Conservation (phyloP, 108 stramenopile genomes). For the Discostella pseudostelligera region DNA sequence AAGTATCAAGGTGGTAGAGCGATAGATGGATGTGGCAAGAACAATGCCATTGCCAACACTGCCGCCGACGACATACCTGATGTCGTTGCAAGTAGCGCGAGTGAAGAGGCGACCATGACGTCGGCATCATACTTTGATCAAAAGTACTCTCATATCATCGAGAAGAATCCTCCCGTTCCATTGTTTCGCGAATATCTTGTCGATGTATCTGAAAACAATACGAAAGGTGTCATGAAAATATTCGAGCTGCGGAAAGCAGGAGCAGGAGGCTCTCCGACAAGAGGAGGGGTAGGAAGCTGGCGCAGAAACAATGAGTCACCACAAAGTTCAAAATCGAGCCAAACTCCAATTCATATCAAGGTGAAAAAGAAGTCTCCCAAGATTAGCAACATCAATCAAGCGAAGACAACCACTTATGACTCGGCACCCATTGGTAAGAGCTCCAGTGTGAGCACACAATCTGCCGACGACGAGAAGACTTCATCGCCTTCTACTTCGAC, state of each 20-base stretch:
- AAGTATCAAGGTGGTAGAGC: neutral
- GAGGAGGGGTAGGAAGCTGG: neutral
- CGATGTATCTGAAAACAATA: slow-evolving; percentile 7
- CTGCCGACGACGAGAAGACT: neutral
- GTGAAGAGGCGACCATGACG: slow-evolving; percentile 18
- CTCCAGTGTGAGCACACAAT: slow-evolving; percentile 1
- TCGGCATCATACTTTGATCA: slow-evolving; percentile 23
- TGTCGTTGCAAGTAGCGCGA: slow-evolving; percentile 1
- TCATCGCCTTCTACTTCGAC: neutral
- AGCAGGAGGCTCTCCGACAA: neutral
- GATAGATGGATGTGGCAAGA: too few species aligned
- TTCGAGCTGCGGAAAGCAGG: neutral
- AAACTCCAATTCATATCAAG: neutral
- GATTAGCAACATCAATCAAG: neutral
- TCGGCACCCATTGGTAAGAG: slow-evolving; percentile 2
- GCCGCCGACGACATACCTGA: neutral
- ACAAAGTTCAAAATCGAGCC: neutral
- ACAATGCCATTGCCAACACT: too few species aligned
- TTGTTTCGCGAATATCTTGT: slow-evolving; percentile 13
- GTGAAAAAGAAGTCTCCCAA: neutral
- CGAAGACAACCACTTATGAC: neutral
- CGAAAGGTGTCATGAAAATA: slow-evolving; percentile 7
- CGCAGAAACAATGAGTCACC: neutral
- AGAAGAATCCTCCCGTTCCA: slow-evolving; percentile 15
- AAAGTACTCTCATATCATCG: slow-evolving; percentile 17